A percentile compares a stretch with the other conserved stretches of the same genome.
Conservation (phyloP, 495 filamentous ascomycete species). For the Trypethelium eluteriae region DNA sequence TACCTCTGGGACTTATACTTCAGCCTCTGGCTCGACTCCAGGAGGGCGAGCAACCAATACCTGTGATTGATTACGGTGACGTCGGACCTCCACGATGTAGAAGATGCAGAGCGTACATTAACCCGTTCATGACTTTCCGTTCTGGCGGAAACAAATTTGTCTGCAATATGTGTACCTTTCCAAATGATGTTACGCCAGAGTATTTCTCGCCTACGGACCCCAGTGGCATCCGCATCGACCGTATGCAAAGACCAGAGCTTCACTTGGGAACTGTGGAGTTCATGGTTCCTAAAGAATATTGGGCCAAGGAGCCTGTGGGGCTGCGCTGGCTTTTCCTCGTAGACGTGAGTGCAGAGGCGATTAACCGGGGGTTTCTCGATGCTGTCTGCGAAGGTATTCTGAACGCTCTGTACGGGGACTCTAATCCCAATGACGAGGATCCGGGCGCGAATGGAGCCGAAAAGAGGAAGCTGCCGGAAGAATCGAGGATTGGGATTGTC, state of each 20-base stretch:
- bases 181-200: constrained; percentile 85
- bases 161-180: constrained; percentile 97
- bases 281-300: constrained; percentile 94
- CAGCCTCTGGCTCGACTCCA: constrained; percentile 82
- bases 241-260: constrained; percentile 82
- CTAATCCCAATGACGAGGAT: constrained; percentile 42
- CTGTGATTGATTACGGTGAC: constrained; percentile 92
- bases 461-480: constrained; percentile 58
- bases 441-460: constrained; percentile 45
- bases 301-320: constrained; percentile 87
- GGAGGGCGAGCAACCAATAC: constrained; percentile 78
- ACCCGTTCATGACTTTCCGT: constrained; percentile 96
- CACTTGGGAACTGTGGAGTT: constrained; percentile 91
- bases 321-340: constrained; percentile 85
- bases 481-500: constrained; percentile 86
- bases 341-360: constrained; percentile 83
- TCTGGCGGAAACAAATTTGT: constrained; percentile 93
- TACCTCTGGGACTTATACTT: constrained; percentile 81
- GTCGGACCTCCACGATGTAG: constrained; percentile 84
- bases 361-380: constrained; percentile 82
- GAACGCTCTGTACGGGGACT: constrained; percentile 67
- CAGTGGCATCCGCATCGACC: constrained; percentile 77
- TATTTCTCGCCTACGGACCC: constrained; percentile 91
- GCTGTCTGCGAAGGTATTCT: constrained; percentile 86
- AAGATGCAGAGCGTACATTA: constrained; percentile 93